Base-by-base conservation (phyloP, 2,329 filamentous ascomycete genomes). In the Furcasterigmium furcatum region DNA sequence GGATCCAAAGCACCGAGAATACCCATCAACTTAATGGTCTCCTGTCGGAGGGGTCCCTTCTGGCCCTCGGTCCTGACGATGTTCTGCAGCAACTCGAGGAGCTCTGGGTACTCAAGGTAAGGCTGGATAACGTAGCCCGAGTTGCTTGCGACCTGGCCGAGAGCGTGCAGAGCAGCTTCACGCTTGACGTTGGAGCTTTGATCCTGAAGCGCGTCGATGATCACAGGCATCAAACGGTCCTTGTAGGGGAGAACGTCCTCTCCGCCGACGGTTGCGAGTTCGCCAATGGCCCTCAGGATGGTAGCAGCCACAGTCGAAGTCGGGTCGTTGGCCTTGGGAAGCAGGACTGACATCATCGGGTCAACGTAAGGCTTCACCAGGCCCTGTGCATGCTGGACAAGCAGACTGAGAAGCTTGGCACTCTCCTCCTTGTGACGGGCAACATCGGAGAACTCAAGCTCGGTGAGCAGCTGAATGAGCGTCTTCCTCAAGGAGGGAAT, bases 61-160 rank as follows among this genome's bases (percentile, higher is more conserved):
- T 91, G 89, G 3, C 80, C 77, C 65, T 99, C 95, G 6, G 88
- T 89, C 57, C 95, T 89, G 55, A 97, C 94, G 55, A 99, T 96
- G 54, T 87, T 89, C 61, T 96, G 92, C 10, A 99, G 72, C 22
- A 97, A 88, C 49, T 94, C 91, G 41, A 99, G 82, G 9, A 99
- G 79, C 60, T 96, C 87, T 0, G 95, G 94, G 57, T 97, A 96
- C 49, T 99, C 91, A 40, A 92, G 77, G 58, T 99, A 99, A 1
- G 95, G 95, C 46, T 91, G 84, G 49, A 99, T 97, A 43, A 99
- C 95, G 68, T 99, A 99, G 55, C 95, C 94, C 12, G 91, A 94
- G 65, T 96, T 97, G 60, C 91, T 95, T 6, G 94, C 91, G 45
- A 99, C 73, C 61, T 97, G 91, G 18, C 92, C 92, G 1, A 99